A percentile compares a stretch with the other conserved stretches of the same genome.
Evolutionary conservation across 495 filamentous ascomycete genomes (phyloP).

Genomic region (Penicillium psychrofluorescens): DNA sequence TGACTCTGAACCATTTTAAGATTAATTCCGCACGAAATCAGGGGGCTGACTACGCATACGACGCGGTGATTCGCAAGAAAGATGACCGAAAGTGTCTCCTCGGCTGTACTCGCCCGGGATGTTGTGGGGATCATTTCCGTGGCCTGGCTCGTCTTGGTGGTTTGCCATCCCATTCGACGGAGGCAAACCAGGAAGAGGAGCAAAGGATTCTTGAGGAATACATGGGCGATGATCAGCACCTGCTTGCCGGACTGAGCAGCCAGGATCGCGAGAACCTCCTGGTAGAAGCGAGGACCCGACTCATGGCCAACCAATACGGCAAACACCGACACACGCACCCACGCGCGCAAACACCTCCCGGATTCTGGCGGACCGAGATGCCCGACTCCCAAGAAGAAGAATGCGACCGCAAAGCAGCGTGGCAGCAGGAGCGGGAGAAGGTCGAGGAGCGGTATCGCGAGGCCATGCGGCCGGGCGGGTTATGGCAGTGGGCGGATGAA

Average conservation of each 20-base stretch:
- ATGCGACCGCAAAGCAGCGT: constrained; percentile 54
- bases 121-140: constrained; percentile 71
- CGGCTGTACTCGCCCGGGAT: constrained; percentile 70
- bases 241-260: constrained; percentile 35
- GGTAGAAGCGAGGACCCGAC: constrained; percentile 57
- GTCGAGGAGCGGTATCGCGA: constrained; percentile 72
- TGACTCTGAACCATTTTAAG: constrained; percentile 68
- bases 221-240: constrained; percentile 48
- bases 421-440: constrained; percentile 47
- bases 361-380: constrained; percentile 86
- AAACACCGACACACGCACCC: constrained; percentile 70
- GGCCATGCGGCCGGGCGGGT: constrained; percentile 67
- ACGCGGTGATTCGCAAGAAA: constrained; percentile 65
- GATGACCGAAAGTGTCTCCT: constrained; percentile 66
- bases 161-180: constrained; percentile 7
- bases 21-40: constrained; percentile 70
- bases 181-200: constrained; percentile 37
- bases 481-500: constrained; percentile 79
- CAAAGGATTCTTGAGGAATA: constrained; percentile 55
- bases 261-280: constrained; percentile 50
- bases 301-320: constrained; percentile 64
- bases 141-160: constrained; percentile 48
- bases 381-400: constrained; percentile 73
- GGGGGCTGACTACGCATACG: constrained; percentile 66
- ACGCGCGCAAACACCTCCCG: constrained; percentile 64